Evolutionary conservation across 176 grass and related monocot genomes (phyloP), one percentile per base, ranked within the genome.

Genomic region (Oryza meridionalis): DNA sequence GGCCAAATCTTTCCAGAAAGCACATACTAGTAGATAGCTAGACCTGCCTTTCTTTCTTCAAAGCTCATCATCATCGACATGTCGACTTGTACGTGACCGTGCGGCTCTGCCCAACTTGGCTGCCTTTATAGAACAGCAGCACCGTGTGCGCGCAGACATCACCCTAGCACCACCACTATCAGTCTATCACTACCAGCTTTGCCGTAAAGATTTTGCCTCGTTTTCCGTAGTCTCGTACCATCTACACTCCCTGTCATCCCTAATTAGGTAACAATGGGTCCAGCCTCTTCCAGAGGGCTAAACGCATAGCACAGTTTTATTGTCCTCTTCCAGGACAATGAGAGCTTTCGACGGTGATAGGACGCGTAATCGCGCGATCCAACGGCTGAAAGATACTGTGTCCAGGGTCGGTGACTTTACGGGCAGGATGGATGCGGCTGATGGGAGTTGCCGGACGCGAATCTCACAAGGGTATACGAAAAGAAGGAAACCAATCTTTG

Each of bases 301-400:
- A 67, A 78, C 51, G 69, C 72, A 62, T 11, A 62, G 8, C 10
- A 44, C 75, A 59, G 5, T 22, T 70, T 69, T 13, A 33, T 27
- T 81, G 43, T 85, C 77, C 65, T 86, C 73, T n/a, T 65, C 84
- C 61, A 22, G 59, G 84, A 47, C 19, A 77, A 37, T 7, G 82
- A 88, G 80, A 79, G 78, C 68, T 65, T 65, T 70, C 79, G 77
- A 87, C 73, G 81, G 84, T 45, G 92, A 89, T 72, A 65, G 76
- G 80, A 84, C 72, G 67, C 35, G 71, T 55, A 72, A 82, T 46
- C 38, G 45, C 11, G 21, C 61, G 80, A 87, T 91, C 86, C 90
- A 85, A 94, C 90, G 92, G 86, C 80, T 68, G 72, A 78, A 53
- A 82, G 86, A 91, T 91, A 80, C 58, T 47, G 84, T 87, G 86